A percentile compares a stretch with the other conserved stretches of the same genome.
These are phyloP conservation scores for Tuber umbilicatum DNA, from an alignment of 495 filamentous ascomycete species.

Conservation along the genomic window DNA sequence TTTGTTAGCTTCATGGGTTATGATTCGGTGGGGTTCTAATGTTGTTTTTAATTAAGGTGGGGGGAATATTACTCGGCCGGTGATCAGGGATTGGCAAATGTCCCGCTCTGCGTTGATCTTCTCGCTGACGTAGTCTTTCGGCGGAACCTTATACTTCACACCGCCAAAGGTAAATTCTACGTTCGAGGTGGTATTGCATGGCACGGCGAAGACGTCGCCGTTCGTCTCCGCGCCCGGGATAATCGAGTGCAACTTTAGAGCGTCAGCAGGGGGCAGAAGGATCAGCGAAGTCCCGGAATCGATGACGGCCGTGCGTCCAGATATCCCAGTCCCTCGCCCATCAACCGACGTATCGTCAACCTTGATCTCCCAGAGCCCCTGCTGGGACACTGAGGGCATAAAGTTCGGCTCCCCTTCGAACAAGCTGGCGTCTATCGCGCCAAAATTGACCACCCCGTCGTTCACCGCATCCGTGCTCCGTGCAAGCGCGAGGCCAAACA, in stretches of 20 bases:
- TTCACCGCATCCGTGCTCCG: slow-evolving; percentile 58
- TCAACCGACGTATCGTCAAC: slow-evolving; percentile 58
- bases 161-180: slow-evolving; percentile 54
- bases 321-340: slow-evolving; percentile 50
- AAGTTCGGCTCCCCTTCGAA: slow-evolving; percentile 63
- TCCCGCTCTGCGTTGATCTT: slow-evolving; percentile 41
- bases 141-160: slow-evolving; percentile 56
- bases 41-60: background rate
- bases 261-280: slow-evolving; percentile 60
- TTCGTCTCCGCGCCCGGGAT: slow-evolving; percentile 54
- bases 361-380: slow-evolving; percentile 59
- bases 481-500: slow-evolving; percentile 63
- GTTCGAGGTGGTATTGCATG: slow-evolving; percentile 57
- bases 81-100: slow-evolving; percentile 47
- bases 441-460: slow-evolving; percentile 72
- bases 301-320: slow-evolving; percentile 57
- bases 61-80: slow-evolving; percentile 27
- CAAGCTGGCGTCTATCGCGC: slow-evolving; percentile 57
- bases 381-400: slow-evolving; percentile 45
- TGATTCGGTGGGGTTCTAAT: background rate
- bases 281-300: slow-evolving; percentile 77
- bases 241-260: slow-evolving; percentile 55
- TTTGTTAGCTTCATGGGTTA: background rate
- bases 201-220: slow-evolving; percentile 58
- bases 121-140: slow-evolving; percentile 62